These are phyloP conservation scores for Discostella pseudostelligera DNA, from an alignment of 108 stramenopile genomes.

Conservation along the genomic window DNA sequence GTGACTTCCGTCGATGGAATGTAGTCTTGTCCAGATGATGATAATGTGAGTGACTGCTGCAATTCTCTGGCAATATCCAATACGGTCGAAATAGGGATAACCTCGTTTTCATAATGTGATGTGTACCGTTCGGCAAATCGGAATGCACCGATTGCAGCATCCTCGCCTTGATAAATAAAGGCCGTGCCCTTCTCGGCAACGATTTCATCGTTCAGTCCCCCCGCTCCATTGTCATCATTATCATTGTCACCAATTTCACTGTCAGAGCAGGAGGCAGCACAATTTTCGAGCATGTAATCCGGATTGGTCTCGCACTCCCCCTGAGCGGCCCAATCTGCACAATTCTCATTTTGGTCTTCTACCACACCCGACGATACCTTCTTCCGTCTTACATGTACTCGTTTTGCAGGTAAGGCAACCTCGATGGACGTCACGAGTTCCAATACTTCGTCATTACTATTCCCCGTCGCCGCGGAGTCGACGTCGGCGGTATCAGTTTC, in stretches of 20 bases:
- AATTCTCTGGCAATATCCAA: conserved; percentile 35
- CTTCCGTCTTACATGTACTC: neutral
- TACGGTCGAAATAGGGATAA: conserved; percentile 26
- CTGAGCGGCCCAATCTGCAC: conserved; percentile 35
- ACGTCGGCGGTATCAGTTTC: too few species aligned
- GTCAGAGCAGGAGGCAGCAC: conserved; percentile 33
- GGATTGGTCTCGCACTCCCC: conserved; percentile 54
- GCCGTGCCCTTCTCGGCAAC: conserved; percentile 9
- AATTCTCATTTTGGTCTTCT: conserved; percentile 16
- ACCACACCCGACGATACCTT: neutral
- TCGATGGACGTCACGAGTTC: conserved; percentile 17
- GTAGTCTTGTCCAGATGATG: conserved; percentile 11
- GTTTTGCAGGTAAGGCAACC: conserved; percentile 9
- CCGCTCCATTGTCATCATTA: neutral
- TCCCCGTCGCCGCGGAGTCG: conserved; percentile 1
- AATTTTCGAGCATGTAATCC: conserved; percentile 42
- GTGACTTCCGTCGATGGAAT: conserved; percentile 40
- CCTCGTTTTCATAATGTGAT: conserved; percentile 21
- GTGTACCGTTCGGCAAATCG: conserved; percentile 54
- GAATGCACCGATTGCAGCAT: conserved; percentile 53
- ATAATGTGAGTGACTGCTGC: conserved; percentile 7
- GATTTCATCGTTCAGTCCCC: neutral
- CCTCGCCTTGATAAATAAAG: conserved; percentile 41
- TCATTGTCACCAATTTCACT: neutral
- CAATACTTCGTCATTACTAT: neutral